Evolutionary conservation across 257 asterid species (phyloP).

Genomic region (Solanum dulcamara): DNA sequence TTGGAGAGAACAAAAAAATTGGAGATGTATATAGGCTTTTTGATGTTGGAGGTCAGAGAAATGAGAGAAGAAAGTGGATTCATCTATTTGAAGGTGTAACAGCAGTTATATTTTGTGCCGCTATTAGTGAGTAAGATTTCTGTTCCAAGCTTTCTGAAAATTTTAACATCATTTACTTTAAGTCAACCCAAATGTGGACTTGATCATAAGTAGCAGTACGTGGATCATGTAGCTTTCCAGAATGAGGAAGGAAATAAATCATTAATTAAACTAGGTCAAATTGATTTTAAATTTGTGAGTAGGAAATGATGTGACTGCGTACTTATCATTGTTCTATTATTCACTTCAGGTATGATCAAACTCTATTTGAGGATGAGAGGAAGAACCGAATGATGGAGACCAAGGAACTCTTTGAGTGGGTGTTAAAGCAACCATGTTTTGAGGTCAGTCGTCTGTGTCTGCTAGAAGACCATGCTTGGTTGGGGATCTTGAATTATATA

Average conservation of each 20-base stretch:
- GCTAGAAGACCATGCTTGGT: not conserved
- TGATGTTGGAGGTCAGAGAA: constrained; percentile 99
- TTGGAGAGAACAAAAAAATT: constrained; percentile 90
- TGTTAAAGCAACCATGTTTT: constrained; percentile 92
- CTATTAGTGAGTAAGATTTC: constrained; percentile 85
- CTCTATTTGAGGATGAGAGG: constrained; percentile 89
- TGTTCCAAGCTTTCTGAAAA: constrained; percentile 1
- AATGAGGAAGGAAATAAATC: not conserved
- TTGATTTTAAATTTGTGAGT: not conserved
- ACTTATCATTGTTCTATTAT: not conserved
- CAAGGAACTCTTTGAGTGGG: constrained; percentile 96
- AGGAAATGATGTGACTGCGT: not conserved
- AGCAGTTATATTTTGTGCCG: constrained; percentile 97
- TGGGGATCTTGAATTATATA: not conserved
- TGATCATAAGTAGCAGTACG: not conserved
- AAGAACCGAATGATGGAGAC: constrained; percentile 93
- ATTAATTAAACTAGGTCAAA: not conserved
- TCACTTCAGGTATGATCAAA: constrained; percentile 75
- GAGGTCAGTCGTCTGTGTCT: constrained; percentile 43
- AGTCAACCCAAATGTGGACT: not conserved
- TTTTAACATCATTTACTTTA: not conserved
- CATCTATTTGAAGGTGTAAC: constrained; percentile 98
- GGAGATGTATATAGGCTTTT: constrained; percentile 93
- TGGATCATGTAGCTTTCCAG: not conserved
- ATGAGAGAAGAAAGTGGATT: constrained; percentile 99